Evolutionary conservation across 2,329 filamentous ascomycete species (phyloP).

Genomic region (Aspergillus brasiliensis): DNA sequence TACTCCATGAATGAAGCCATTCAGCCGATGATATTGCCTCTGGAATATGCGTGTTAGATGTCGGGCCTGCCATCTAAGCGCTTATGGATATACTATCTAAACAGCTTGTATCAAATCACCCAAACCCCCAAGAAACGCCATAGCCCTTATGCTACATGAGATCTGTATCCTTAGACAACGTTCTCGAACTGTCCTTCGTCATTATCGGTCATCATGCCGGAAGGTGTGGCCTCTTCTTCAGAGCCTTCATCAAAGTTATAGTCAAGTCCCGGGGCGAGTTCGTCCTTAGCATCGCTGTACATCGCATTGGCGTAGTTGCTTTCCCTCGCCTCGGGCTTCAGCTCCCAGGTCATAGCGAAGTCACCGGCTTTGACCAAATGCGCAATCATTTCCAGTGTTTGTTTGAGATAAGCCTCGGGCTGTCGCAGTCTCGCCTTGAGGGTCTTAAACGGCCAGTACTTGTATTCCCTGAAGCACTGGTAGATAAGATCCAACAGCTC

Average conservation of each 20-base stretch:
- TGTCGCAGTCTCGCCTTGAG: conserved; percentile 77
- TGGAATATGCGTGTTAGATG: background rate
- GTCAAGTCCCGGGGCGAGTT: conserved; percentile 50
- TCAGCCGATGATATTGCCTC: background rate
- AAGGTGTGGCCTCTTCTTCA: conserved; percentile 49
- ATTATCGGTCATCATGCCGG: conserved; percentile 59
- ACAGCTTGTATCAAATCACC: conserved; percentile 15
- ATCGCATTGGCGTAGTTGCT: conserved; percentile 49
- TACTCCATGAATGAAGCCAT: background rate
- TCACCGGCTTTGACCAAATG: conserved; percentile 78
- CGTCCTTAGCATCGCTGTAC: conserved; percentile 55
- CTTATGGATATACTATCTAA: conserved; percentile 11
- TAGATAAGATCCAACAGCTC: conserved; percentile 86
- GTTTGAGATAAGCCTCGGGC: conserved; percentile 89
- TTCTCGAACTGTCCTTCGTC: conserved; percentile 80
- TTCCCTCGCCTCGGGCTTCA: conserved; percentile 70
- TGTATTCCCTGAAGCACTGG: conserved; percentile 78
- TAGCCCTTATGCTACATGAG: conserved; percentile 30
- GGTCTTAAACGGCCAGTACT: conserved; percentile 92
- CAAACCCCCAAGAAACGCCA: conserved; percentile 24
- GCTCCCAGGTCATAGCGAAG: conserved; percentile 82
- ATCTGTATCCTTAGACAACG: conserved; percentile 50
- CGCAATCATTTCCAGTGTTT: conserved; percentile 80
- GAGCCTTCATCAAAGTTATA: conserved; percentile 55
- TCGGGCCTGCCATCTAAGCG: conserved; percentile 8